phyloP scores from a whole-genome alignment of 192 early-diverging fungal genomes.

The Paraglomus occultum region DNA sequence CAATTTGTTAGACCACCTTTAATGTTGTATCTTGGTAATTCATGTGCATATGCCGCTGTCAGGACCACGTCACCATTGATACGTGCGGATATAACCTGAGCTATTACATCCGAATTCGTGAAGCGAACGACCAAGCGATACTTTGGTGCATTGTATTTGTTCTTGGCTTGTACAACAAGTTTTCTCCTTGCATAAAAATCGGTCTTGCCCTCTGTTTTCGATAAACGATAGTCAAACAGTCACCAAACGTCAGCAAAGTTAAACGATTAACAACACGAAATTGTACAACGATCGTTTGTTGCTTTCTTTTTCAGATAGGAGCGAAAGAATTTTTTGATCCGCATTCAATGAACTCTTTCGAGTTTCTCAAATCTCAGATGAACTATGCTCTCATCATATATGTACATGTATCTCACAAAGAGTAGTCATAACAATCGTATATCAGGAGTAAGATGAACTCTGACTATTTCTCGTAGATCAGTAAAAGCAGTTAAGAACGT shows the following conservation, averaged over 20 bases:
- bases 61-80: slow-evolving; percentile 96
- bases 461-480: no score
- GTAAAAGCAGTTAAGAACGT: slow-evolving; percentile 47
- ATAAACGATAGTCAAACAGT: no score
- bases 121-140: slow-evolving; percentile 99
- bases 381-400: slow-evolving; percentile 80
- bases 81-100: slow-evolving; percentile 98
- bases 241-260: slow-evolving; percentile 1
- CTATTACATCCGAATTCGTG: slow-evolving; percentile 97
- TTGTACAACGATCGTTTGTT: slow-evolving; percentile 17
- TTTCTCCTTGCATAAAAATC: slow-evolving; percentile 99
- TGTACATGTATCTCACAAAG: no score
- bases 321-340: slow-evolving; percentile 75
- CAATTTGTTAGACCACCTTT: slow-evolving; percentile 99
- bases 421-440: no score
- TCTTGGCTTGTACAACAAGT: slow-evolving; percentile 99
- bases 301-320: slow-evolving; percentile 78
- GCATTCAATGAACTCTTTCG: slow-evolving; percentile 51
- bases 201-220: slow-evolving; percentile 93
- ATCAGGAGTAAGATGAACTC: no score
- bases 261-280: background rate
- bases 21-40: slow-evolving; percentile 94
- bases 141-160: slow-evolving; percentile 99
- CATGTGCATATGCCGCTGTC: slow-evolving; percentile 93
- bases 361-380: slow-evolving; percentile 76